These are phyloP conservation scores for Myxozyma kluyveri DNA, from an alignment of 805 yeast species.

Conservation along the genomic window DNA sequence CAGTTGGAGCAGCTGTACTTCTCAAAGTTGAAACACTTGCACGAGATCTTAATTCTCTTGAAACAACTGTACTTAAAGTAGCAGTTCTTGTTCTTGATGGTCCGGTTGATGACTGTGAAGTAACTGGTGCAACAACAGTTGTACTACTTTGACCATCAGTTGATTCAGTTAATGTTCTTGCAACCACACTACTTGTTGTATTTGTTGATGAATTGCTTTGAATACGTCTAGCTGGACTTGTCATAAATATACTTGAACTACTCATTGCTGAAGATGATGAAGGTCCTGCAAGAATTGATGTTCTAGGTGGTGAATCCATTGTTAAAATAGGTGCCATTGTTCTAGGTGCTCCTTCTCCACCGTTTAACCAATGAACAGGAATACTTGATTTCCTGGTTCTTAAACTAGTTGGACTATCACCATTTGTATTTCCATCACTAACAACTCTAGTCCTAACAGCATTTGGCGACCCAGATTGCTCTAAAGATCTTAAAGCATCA, in stretches of 20 bases:
- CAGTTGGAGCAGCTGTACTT: slow-evolving; percentile 2
- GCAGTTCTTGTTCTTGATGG: not conserved
- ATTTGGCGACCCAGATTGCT: slow-evolving; percentile 7
- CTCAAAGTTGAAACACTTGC: slow-evolving; percentile 18
- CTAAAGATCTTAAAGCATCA: slow-evolving; percentile 25
- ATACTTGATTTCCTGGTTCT: slow-evolving; percentile 10
- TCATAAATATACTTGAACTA: slow-evolving; percentile 16
- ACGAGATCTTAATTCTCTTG: slow-evolving; percentile 21
- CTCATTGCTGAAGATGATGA: no score
- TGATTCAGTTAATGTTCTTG: slow-evolving; percentile 1
- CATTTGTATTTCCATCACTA: no score
- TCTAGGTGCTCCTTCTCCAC: slow-evolving; percentile 26
- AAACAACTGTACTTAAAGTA: slow-evolving; percentile 13
- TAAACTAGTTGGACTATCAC: no score
- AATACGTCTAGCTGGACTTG: slow-evolving; percentile 14
- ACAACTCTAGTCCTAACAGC: no score
- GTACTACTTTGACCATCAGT: slow-evolving; percentile 3
- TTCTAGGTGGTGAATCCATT: slow-evolving; percentile 14
- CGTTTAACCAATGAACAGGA: slow-evolving; percentile 29
- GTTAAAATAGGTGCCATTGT: slow-evolving; percentile 26
- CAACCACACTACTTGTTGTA: not conserved
- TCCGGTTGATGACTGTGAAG: not conserved
- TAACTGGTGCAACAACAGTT: not conserved
- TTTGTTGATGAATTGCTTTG: slow-evolving; percentile 5
- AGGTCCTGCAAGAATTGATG: not conserved